These are phyloP conservation scores for Dictyostelium discoideum DNA, from an alignment of 78 protist genomes.

Conservation along the genomic window DNA sequence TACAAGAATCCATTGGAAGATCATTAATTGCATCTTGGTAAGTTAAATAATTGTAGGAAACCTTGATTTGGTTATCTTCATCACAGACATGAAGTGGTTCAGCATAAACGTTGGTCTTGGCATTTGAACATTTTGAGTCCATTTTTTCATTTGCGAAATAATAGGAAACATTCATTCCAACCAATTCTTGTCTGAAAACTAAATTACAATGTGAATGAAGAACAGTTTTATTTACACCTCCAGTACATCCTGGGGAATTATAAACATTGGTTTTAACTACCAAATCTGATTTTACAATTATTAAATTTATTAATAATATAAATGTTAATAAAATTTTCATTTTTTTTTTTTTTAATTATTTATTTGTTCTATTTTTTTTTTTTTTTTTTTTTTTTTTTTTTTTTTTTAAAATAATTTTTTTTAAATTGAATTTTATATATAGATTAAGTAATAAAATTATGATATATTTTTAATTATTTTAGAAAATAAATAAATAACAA, in stretches of 20 bases:
- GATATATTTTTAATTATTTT: too few relatives aligned
- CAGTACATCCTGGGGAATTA: background rate
- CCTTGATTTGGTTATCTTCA: background rate
- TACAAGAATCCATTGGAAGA: background rate
- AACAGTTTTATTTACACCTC: background rate
- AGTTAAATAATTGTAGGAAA: background rate
- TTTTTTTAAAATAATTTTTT: too few relatives aligned
- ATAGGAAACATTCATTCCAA: background rate
- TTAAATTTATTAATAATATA: too few relatives aligned
- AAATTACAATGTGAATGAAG: background rate
- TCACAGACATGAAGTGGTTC: background rate
- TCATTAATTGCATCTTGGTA: background rate
- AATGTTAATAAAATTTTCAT: background rate
- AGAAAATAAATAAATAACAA: background rate
- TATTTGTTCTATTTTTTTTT: too few relatives aligned
- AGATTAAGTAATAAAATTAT: background rate
- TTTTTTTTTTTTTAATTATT: too few relatives aligned
- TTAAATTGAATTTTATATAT: too few relatives aligned
- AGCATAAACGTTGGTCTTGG: background rate
- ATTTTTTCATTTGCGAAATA: background rate
- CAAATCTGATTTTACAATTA: background rate
- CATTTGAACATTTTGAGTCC: background rate
- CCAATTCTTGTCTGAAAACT: background rate
- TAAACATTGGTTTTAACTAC: background rate
- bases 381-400: too few relatives aligned